Percentiles rank a stretch among this genome's conserved stretches.
These are phyloP conservation scores for Wickerhamiella occidentalis DNA, from an alignment of 805 yeast genomes.

Conservation along the genomic window DNA sequence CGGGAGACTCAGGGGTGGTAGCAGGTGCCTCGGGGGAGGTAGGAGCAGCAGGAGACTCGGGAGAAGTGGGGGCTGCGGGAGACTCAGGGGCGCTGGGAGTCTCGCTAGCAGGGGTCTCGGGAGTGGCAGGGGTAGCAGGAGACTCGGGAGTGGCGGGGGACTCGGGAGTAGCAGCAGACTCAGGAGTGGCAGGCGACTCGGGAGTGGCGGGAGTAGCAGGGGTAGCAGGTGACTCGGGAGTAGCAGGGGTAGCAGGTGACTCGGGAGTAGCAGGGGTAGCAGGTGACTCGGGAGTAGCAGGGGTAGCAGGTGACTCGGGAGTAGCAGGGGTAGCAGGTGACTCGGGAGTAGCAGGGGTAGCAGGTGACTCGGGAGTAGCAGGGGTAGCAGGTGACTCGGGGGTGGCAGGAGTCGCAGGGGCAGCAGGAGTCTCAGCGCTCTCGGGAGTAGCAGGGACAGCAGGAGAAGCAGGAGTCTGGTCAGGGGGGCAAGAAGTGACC, in stretches of 20 bases:
- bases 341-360: not conserved
- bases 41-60: not conserved
- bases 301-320: not conserved
- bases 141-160: not conserved
- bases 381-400: not conserved
- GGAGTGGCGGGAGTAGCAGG: conserved; percentile 1
- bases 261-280: not conserved
- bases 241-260: not conserved
- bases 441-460: not conserved
- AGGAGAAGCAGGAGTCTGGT: not conserved
- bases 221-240: not conserved
- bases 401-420: conserved; percentile 1
- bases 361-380: not conserved
- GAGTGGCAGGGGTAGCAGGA: not conserved
- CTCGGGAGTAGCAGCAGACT: not conserved
- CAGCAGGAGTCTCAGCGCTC: not conserved
- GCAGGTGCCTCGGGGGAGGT: not conserved
- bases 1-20: not conserved
- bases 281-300: conserved; percentile 1
- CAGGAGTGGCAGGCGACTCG: conserved; percentile 9
- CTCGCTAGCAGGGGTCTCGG: not conserved
- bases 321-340: not conserved
- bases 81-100: not conserved
- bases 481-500: conserved; percentile 3
- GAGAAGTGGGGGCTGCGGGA: not conserved